phyloP scores from a whole-genome alignment of 345 rosid genomes.

The Syzygium aqueum region DNA sequence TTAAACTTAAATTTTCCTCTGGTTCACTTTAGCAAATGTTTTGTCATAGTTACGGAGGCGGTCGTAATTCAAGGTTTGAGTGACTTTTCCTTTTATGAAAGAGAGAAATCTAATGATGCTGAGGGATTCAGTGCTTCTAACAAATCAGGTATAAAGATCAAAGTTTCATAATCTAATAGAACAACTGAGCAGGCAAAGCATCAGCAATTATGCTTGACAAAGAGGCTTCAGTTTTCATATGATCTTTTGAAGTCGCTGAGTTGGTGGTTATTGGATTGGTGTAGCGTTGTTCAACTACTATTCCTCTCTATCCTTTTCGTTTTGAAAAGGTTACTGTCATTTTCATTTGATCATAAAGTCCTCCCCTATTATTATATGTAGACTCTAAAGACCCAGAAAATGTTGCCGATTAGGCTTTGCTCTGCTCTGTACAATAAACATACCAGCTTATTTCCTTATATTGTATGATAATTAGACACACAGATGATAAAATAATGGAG shows the following conservation, averaged over 20 bases:
- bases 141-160: not conserved
- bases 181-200: not conserved
- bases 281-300: not conserved
- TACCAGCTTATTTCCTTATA: not conserved
- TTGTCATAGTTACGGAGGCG: not conserved
- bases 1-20: not conserved
- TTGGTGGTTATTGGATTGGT: not conserved
- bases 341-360: not conserved
- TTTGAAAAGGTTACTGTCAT: not conserved
- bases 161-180: not conserved
- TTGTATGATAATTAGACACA: not conserved
- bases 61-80: slow-evolving; percentile 4
- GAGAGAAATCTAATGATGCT: not conserved
- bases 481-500: not conserved
- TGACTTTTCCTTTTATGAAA: not conserved
- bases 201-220: not conserved
- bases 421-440: not conserved
- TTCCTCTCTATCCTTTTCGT: not conserved
- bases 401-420: not conserved
- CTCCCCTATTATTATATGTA: not conserved
- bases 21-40: not conserved
- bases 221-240: not conserved
- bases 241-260: not conserved
- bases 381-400: not conserved
- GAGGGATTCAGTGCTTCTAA: not conserved